Base-by-base conservation (phyloP, 2,329 filamentous ascomycete species). In the Magnaporthiopsis rhizophila region DNA sequence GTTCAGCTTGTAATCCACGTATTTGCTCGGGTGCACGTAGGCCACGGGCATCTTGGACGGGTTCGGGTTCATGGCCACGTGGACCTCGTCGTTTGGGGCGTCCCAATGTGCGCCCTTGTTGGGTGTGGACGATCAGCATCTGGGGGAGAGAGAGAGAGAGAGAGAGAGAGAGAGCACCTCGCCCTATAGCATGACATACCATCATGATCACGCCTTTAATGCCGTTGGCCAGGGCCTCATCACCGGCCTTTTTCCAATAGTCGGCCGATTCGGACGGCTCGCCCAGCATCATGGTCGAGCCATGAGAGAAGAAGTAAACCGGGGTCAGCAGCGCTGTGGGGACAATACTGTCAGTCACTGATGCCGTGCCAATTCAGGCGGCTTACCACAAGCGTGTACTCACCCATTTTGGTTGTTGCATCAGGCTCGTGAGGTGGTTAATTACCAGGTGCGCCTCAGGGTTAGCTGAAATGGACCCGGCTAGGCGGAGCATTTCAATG, bases 261-360 rank as follows among this genome's bases (percentile, higher is more conserved):
- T 80, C 78, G 13, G 86, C 86, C 0, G 85, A 86, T 2, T 76
- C 72, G 15, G 82, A 84, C 68, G 87, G 81, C 70, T 89, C 87
- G 50, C 86, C 87, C 21, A 89, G 75, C 87, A 89, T 89, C 86
- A 88, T 89, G 57, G 86, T 89, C 18, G 86, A 88, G 70, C 87
- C 87, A 80, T 89, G 87, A 3, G 86, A 88, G 74, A 89, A 89
- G 74, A 88, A 85, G 71, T 88, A 83, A 0, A 88, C 84, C 1
- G 86, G 86, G 9, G 85, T 81, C 38, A 74, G 30, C 30, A 3
- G 30, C 6, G 30, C 30, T 30, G 30, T 3, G 30, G 30, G 30
- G 30, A 7, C 30, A 30, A 30, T 5, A 30, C 6, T 30, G 6
- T 30, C 6, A 30, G 30, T 30, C 6, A 5, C 30, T 30, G 6